These are phyloP conservation scores for Alloteropsis semialata DNA, from an alignment of 176 grass and related monocot species.

Conservation along the genomic window DNA sequence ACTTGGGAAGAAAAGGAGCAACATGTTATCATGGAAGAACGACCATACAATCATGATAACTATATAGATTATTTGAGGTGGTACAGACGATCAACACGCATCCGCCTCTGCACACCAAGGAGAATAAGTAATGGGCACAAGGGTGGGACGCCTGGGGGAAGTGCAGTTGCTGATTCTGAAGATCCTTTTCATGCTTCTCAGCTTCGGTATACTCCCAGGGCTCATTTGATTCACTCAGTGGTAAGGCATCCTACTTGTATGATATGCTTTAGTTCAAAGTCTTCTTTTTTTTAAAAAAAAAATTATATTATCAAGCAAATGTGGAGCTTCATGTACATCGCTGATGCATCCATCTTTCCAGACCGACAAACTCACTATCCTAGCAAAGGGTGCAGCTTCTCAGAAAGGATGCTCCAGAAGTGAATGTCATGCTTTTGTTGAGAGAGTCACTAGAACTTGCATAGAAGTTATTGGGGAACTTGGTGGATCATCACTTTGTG, in stretches of 20 bases:
- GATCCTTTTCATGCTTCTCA: slow-evolving; percentile 32
- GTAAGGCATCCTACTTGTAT: slow-evolving; percentile 13
- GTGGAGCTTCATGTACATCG: background rate
- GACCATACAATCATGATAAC: slow-evolving; percentile 11
- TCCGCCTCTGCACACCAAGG: slow-evolving; percentile 31
- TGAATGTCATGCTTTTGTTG: slow-evolving; percentile 31
- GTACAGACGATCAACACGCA: slow-evolving; percentile 33
- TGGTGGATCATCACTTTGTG: slow-evolving; percentile 31
- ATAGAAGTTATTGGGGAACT: slow-evolving; percentile 39
- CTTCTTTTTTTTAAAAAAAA: background rate
- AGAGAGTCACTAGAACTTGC: slow-evolving; percentile 25
- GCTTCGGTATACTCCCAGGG: slow-evolving; percentile 39
- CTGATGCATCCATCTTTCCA: slow-evolving; percentile 9
- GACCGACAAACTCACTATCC: slow-evolving; percentile 35
- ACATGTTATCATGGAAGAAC: slow-evolving; percentile 28
- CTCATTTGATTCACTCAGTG: slow-evolving; percentile 45
- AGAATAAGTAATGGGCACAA: slow-evolving; percentile 20
- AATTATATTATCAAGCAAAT: too few species aligned
- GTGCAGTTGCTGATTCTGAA: background rate
- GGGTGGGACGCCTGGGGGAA: background rate
- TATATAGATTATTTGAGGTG: slow-evolving; percentile 45
- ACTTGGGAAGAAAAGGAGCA: slow-evolving; percentile 37
- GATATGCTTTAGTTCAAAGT: background rate
- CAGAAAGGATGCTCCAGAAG: slow-evolving; percentile 16
- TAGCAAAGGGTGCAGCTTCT: slow-evolving; percentile 23